Conservation (phyloP, 768 basidiomycete species). For the Dentipellis sp. region DNA sequence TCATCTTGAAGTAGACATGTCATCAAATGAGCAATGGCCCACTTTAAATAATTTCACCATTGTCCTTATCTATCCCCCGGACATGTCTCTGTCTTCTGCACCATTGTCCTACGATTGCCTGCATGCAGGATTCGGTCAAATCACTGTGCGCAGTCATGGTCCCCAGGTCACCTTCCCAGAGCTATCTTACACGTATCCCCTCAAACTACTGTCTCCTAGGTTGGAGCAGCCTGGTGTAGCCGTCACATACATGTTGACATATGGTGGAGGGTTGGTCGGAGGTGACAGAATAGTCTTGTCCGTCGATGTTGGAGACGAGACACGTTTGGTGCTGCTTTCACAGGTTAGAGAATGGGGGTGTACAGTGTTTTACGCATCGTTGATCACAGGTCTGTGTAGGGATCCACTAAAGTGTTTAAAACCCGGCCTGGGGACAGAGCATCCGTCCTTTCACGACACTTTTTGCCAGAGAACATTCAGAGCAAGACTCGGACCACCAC, state of each 20-base stretch:
- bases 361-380: neutral
- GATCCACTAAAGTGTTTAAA: constrained; percentile 94
- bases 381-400: constrained; percentile 34
- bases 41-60: no score
- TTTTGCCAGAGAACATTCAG: neutral
- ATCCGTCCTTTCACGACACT: constrained; percentile 23
- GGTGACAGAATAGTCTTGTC: constrained; percentile 65
- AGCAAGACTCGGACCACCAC: constrained; percentile 29
- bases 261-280: constrained; percentile 87
- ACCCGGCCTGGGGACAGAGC: constrained; percentile 51
- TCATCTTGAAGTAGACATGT: no score
- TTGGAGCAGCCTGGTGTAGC: constrained; percentile 41
- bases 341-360: constrained; percentile 42
- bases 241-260: constrained; percentile 72
- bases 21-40: no score
- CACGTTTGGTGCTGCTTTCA: constrained; percentile 66
- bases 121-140: constrained; percentile 45
- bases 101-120: neutral
- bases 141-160: constrained; percentile 44
- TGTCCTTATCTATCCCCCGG: no score
- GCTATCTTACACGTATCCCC: constrained; percentile 73
- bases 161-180: constrained; percentile 57
- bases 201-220: constrained; percentile 79
- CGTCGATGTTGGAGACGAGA: constrained; percentile 48
- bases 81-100: neutral